phyloP scores from a whole-genome alignment of 2,329 filamentous ascomycete genomes.

The Arthrobotrys conoides region DNA sequence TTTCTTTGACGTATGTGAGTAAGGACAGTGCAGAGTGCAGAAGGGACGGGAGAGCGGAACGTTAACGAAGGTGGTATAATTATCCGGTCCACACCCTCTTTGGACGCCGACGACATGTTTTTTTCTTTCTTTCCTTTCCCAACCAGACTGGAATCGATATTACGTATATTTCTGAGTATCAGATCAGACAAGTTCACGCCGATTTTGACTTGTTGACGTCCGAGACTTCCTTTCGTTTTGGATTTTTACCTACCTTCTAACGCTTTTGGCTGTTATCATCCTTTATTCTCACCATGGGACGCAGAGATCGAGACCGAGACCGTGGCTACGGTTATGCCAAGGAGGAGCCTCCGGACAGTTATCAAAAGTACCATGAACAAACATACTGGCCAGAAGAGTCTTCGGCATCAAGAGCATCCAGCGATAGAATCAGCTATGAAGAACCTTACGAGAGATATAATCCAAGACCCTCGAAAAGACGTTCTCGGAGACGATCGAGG shows the following conservation, averaged over 20 bases:
- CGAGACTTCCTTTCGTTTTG: background rate
- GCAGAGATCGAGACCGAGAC: constrained; percentile 28
- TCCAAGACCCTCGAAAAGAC: constrained; percentile 29
- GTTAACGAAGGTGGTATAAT: constrained; percentile 26
- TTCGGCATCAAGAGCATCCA: background rate
- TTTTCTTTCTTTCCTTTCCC: background rate
- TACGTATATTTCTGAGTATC: background rate
- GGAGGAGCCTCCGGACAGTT: constrained; percentile 36
- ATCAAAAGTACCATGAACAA: constrained; percentile 41
- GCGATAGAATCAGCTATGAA: constrained; percentile 22
- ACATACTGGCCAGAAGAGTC: constrained; percentile 4
- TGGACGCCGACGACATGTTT: background rate
- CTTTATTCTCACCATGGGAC: constrained; percentile 15
- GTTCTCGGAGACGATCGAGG: constrained; percentile 26
- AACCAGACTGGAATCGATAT: background rate
- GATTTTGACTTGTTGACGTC: background rate
- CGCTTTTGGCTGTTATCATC: background rate
- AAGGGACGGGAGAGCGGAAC: constrained; percentile 30
- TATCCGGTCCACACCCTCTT: constrained; percentile 32
- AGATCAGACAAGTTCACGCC: background rate
- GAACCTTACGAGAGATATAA: constrained; percentile 47
- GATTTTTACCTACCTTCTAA: background rate
- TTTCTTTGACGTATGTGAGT: background rate
- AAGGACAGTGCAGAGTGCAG: background rate
- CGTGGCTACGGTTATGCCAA: background rate